These are phyloP conservation scores for Zostera marina DNA, from an alignment of 116 monocot species.

Conservation along the genomic window DNA sequence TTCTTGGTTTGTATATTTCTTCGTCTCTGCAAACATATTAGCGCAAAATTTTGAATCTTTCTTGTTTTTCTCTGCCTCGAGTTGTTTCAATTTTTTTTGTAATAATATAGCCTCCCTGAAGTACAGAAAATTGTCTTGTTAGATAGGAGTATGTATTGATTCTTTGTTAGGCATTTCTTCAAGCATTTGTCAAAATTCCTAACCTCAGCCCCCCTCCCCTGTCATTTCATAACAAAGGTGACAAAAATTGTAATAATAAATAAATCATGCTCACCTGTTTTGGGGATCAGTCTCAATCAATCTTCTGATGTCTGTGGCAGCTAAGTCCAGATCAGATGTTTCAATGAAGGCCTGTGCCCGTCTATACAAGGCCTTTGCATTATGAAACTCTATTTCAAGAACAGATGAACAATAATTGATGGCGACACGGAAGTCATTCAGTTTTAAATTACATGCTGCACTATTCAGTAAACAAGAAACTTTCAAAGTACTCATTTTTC, in stretches of 20 bases:
- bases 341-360: slow-evolving; percentile 57
- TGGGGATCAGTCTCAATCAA: slow-evolving; percentile 45
- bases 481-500: slow-evolving; percentile 22
- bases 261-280: slow-evolving; percentile 25
- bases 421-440: slow-evolving; percentile 35
- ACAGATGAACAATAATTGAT: slow-evolving; percentile 52
- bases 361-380: slow-evolving; percentile 60
- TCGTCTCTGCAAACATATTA: slow-evolving; percentile 40
- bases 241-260: background rate
- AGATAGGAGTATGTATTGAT: background rate
- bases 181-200: no score
- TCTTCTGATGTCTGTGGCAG: slow-evolving; percentile 46
- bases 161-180: background rate
- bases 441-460: slow-evolving; percentile 59
- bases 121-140: background rate
- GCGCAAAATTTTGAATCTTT: slow-evolving; percentile 38
- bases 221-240: background rate
- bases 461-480: slow-evolving; percentile 60
- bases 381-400: slow-evolving; percentile 25
- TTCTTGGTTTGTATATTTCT: slow-evolving; percentile 25
- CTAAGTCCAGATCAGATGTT: slow-evolving; percentile 33
- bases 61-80: slow-evolving; percentile 26
- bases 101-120: slow-evolving; percentile 34
- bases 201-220: no score
- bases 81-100: slow-evolving; percentile 26